These are phyloP conservation scores for Magnusiomyces sp. DNA, from an alignment of 1,139 yeast species.

Conservation along the genomic window DNA sequence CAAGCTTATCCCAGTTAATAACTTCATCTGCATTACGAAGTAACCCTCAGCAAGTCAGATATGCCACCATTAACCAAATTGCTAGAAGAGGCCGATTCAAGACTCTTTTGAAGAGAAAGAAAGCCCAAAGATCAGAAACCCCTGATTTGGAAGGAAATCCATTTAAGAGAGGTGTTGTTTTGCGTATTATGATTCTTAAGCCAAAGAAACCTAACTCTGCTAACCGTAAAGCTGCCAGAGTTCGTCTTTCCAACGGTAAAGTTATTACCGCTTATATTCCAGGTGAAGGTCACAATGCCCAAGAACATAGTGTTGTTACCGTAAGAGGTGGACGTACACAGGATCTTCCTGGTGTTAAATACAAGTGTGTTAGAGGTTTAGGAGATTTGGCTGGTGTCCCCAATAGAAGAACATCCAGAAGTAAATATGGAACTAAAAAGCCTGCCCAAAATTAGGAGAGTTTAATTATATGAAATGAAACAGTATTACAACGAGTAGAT, in stretches of 20 bases:
- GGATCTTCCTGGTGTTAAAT: conserved; percentile 97
- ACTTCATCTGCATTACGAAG: too few relatives aligned
- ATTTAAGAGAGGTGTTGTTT: conserved; percentile 86
- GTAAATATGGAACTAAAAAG: conserved; percentile 90
- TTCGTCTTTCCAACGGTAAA: conserved; percentile 82
- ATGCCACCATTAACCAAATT: conserved; percentile 26
- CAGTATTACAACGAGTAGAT: too few relatives aligned
- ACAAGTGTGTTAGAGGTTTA: conserved; percentile 89
- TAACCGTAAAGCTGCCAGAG: conserved; percentile 93
- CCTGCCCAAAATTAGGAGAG: conserved; percentile 38
- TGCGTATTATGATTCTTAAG: conserved; percentile 86
- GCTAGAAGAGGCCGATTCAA: conserved; percentile 28
- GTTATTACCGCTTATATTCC: conserved; percentile 90
- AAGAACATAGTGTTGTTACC: conserved; percentile 92
- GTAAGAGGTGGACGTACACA: conserved; percentile 97
- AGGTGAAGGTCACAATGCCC: conserved; percentile 98
- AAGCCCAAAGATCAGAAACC: conserved; percentile 53
- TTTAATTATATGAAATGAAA: not conserved
- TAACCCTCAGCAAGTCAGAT: conserved; percentile 13
- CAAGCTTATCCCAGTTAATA: too few relatives aligned
- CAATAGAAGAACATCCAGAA: conserved; percentile 79
- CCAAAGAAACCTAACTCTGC: conserved; percentile 99
- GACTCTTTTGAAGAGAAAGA: conserved; percentile 28
- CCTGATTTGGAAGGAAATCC: conserved; percentile 82
- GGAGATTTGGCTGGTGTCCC: conserved; percentile 94